Evolutionary conservation across 163 green algal species (phyloP), one percentile per base, ranked within the genome.

Genomic region (Coccomyxa subellipsoidea): DNA sequence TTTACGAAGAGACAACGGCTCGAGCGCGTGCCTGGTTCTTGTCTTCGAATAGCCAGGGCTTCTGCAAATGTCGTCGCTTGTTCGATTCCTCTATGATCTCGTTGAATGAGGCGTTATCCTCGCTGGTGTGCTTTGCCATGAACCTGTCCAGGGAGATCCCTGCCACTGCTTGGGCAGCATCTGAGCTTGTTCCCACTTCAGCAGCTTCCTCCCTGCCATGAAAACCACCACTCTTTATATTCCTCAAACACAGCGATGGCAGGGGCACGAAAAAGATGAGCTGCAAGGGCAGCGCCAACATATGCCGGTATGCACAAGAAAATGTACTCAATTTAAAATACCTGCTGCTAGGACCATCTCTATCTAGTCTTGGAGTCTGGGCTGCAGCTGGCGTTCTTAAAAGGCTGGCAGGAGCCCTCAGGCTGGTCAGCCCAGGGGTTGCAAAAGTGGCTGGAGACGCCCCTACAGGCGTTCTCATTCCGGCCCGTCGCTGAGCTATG

Each of bases 101-200:
- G 21, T 82, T 36, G 69, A 99, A 99, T 47, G 91, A 94, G 6
- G 92, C 93, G 77, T 99, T 99, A 90, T 99, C 96, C 85, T 99
- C 96, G 32, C 90, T 95, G 15, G 93, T 98, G 92, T 97, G 92
- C 10, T 69, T 73, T 0, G 81, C 80, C n/a, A 98, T 81, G 84
- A 98, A 99, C 23, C 85, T 32, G 84, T 99, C 96, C 66, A 99
- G 80, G 0, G 87, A 88, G 69, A 97, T 71, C 0, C 78, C 77
- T 0, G 88, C 85, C 3, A 85, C 86, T 78, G 77, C 38, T 25
- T 35, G 27, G 25, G 75, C 75, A 35, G 38, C 38, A 0, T 2
- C 71, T 27, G 34, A 38, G 35, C 4, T 78, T 12, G 71, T 39
- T 38, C 31, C 3, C 9, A 12, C n/a, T 29, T 38, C 71, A 53